These are phyloP conservation scores for Radiomyces spectabilis DNA, from an alignment of 192 early-diverging fungal species.

Conservation along the genomic window DNA sequence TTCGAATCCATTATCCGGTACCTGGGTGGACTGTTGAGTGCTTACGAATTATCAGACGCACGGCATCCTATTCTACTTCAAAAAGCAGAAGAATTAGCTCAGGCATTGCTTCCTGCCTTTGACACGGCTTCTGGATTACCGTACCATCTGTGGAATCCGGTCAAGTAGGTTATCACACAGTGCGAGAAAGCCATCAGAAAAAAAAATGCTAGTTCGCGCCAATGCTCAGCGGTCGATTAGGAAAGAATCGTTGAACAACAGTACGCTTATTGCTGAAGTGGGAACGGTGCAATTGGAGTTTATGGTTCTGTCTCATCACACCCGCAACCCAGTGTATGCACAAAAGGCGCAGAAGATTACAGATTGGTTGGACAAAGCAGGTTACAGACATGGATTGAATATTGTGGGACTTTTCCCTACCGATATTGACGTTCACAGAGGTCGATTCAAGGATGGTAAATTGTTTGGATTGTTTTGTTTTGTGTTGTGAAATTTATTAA, in stretches of 20 bases:
- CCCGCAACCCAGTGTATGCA: slow-evolving; percentile 59
- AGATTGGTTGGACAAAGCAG: slow-evolving; percentile 17
- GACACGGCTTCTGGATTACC: slow-evolving; percentile 59
- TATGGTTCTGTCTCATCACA: slow-evolving; percentile 67
- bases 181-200: background rate
- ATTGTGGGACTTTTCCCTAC: slow-evolving; percentile 62
- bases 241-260: background rate
- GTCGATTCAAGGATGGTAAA: slow-evolving; percentile 21
- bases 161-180: no score
- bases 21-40: slow-evolving; percentile 73
- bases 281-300: slow-evolving; percentile 72
- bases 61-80: slow-evolving; percentile 39
- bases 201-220: background rate
- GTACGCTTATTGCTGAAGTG: slow-evolving; percentile 7
- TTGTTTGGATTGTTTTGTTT: slow-evolving; percentile 11
- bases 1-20: slow-evolving; percentile 82
- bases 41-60: slow-evolving; percentile 78
- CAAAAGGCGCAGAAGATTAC: slow-evolving; percentile 30
- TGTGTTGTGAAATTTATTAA: slow-evolving; percentile 36
- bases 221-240: background rate
- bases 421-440: slow-evolving; percentile 28
- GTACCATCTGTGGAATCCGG: slow-evolving; percentile 45
- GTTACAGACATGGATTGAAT: slow-evolving; percentile 11
- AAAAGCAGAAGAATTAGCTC: slow-evolving; percentile 65
- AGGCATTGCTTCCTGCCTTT: slow-evolving; percentile 64